Evolutionary conservation across 73 alveolate genomes (phyloP), one percentile per base, ranked within the genome.

Genomic region (Tetrahymena thermophila): DNA sequence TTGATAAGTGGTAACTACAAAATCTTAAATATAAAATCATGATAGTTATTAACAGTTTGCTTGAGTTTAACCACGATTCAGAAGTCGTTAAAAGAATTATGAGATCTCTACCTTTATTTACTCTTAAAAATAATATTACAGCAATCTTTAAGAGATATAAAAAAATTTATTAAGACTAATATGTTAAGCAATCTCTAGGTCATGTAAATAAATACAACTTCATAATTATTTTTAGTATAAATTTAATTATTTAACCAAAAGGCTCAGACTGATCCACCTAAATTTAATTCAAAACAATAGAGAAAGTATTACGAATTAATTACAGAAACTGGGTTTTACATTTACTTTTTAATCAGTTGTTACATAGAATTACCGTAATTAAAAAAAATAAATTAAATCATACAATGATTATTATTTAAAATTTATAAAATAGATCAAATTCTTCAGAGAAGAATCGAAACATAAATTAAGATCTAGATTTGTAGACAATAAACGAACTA

Each of bases 81-180:
- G 94, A 93, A 13, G 97, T 96, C 25, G 50, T 96, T 44, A 96
- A 94, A 83, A 95, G 98, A 94, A 96, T 96, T 34, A 96, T 96
- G 95, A 96, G 98, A 43, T 94, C 98, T 25, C 84, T 96, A 14
- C 96, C 96, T 0, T 71, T 96, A 4, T 96, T 93, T 83, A 96
- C 96, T 11, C 40, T 96, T 21, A 96, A 96, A 95, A 96, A 56
- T 44, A 96, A 96, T 94, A 83, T 96, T 16, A 94, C 95, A 5
- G 58, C 85, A 34, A 85, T 96, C 40, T 96, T 96, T 84, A 93
- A 89, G 34, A 93, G 89, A 40, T 96, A 95, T 34, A 95, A 95
- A 40, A 85, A 95, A 21, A 35, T 95, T 0, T 96, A 96, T 95
- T 84, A 84, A 40, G 58, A 93, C 23, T 50, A 35, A 10, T 95